These are phyloP conservation scores for Globisporangium heterothallicum DNA, from an alignment of 352 stramenopile species.

Conservation along the genomic window DNA sequence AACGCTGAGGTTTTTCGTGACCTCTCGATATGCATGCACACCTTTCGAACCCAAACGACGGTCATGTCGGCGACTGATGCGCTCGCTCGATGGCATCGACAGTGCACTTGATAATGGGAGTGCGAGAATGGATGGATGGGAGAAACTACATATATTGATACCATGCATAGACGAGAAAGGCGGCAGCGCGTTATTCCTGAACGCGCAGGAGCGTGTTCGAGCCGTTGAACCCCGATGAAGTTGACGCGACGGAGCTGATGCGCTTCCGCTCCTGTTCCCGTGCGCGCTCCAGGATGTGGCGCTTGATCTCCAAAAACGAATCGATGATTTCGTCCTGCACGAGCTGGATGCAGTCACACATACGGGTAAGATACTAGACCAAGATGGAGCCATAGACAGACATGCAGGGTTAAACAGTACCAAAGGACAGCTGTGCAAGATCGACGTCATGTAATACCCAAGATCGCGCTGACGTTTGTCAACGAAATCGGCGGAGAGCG, in stretches of 20 bases:
- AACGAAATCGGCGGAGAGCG: constrained; percentile 78
- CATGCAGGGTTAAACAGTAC: constrained; percentile 16
- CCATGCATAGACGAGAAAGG: neutral
- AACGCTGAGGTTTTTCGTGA: no score
- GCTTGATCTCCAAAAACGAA: constrained; percentile 86
- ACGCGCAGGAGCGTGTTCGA: constrained; percentile 11
- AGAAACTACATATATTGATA: neutral
- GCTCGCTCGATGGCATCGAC: no score
- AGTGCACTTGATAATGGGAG: no score
- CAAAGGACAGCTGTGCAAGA: constrained; percentile 72
- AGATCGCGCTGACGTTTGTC: constrained; percentile 84
- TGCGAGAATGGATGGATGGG: no score
- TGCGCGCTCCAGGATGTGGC: constrained; percentile 69
- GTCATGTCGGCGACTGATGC: no score
- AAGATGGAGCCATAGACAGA: neutral
- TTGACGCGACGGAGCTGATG: neutral
- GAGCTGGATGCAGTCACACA: neutral
- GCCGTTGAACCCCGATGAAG: no score
- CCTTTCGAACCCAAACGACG: no score
- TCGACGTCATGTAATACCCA: constrained; percentile 83
- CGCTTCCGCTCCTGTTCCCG: constrained; percentile 42
- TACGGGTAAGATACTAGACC: neutral
- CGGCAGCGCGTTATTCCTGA: constrained; percentile 5
- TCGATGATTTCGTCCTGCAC: constrained; percentile 75
- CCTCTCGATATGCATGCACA: no score